These are phyloP conservation scores for Aegle marmelos DNA, from an alignment of 345 rosid genomes.

Conservation along the genomic window DNA sequence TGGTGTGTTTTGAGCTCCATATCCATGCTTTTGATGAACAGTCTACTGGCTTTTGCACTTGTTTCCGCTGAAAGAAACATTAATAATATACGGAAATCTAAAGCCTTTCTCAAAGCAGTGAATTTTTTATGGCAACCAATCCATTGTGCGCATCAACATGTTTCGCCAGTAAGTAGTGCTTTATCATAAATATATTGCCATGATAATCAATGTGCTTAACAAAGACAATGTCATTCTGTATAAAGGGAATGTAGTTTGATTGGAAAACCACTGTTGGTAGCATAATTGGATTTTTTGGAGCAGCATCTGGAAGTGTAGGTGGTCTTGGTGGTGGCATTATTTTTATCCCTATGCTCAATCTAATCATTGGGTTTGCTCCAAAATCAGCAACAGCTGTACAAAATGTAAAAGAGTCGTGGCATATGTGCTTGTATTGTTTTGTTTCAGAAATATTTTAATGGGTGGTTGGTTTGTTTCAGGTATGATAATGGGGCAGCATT, in stretches of 20 bases:
- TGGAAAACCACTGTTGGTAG: slow-evolving; percentile 67
- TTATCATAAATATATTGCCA: too few species aligned
- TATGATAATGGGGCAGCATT: slow-evolving; percentile 90
- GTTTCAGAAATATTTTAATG: neutral
- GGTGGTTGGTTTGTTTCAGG: slow-evolving; percentile 33
- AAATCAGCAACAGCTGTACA: slow-evolving; percentile 75
- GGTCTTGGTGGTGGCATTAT: slow-evolving; percentile 91
- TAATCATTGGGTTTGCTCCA: slow-evolving; percentile 75
- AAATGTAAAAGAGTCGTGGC: slow-evolving; percentile 48
- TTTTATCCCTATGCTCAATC: slow-evolving; percentile 71
- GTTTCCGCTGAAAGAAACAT: slow-evolving; percentile 19
- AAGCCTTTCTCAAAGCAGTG: neutral
- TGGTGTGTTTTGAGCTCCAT: slow-evolving; percentile 8
- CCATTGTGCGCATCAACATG: slow-evolving; percentile 27
- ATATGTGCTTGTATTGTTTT: too few species aligned
- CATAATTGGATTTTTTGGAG: slow-evolving; percentile 73
- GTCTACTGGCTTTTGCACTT: slow-evolving; percentile 1
- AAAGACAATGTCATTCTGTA: too few species aligned
- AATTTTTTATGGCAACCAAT: slow-evolving; percentile 15
- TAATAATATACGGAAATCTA: too few species aligned
- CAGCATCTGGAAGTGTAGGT: slow-evolving; percentile 87
- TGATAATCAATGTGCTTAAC: too few species aligned
- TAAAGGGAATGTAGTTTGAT: slow-evolving; percentile 67
- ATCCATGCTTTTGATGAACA: slow-evolving; percentile 5
- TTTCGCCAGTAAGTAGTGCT: slow-evolving; percentile 26